phyloP scores from a whole-genome alignment of 805 yeast genomes.

The Candida insectorum region DNA sequence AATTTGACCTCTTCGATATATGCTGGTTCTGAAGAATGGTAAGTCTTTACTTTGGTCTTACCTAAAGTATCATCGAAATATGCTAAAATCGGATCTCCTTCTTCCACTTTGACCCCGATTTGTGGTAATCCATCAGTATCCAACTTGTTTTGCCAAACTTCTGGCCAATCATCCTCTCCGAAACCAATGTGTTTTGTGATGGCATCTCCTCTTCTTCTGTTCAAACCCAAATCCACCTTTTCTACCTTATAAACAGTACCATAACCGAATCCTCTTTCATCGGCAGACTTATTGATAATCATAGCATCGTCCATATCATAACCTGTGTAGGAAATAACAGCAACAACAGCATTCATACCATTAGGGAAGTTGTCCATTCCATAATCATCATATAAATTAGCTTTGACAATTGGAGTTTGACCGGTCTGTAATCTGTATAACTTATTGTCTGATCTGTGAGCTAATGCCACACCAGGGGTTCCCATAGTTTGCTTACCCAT shows the following conservation, averaged over 20 bases:
- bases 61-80: slow-evolving; percentile 88
- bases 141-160: slow-evolving; percentile 80
- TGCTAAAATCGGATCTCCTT: slow-evolving; percentile 95
- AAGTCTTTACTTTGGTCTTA: slow-evolving; percentile 86
- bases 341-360: slow-evolving; percentile 97
- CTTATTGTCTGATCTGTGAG: slow-evolving; percentile 92
- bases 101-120: slow-evolving; percentile 83
- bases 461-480: slow-evolving; percentile 95
- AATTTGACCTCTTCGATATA: slow-evolving; percentile 93
- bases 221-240: slow-evolving; percentile 74
- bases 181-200: slow-evolving; percentile 92
- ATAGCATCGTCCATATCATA: slow-evolving; percentile 99
- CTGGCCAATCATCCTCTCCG: slow-evolving; percentile 91
- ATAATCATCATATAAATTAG: slow-evolving; percentile 88
- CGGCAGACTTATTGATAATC: slow-evolving; percentile 96
- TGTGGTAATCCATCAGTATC: slow-evolving; percentile 92
- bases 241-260: slow-evolving; percentile 96
- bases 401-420: slow-evolving; percentile 95
- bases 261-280: slow-evolving; percentile 96
- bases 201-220: slow-evolving; percentile 89
- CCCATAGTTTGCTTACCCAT: slow-evolving; percentile 99
- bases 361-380: slow-evolving; percentile 99
- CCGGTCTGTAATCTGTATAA: slow-evolving; percentile 90
- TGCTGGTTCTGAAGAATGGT: slow-evolving; percentile 92
- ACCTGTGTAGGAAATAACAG: slow-evolving; percentile 97